Base-by-base conservation (phyloP, 2,329 filamentous ascomycete genomes). In the Colletotrichum aenigma region DNA sequence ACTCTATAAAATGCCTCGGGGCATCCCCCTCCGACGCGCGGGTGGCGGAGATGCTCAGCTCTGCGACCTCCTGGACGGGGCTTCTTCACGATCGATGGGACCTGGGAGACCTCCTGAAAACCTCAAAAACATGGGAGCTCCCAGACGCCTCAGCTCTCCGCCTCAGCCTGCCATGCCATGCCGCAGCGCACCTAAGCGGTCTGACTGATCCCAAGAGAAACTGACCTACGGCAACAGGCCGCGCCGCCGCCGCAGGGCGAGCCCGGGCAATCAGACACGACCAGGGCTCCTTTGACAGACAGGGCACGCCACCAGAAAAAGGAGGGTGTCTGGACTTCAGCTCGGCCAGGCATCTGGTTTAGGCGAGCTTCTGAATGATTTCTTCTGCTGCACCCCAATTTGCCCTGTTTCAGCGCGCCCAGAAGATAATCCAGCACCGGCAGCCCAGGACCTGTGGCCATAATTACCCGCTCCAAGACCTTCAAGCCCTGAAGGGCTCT, bases 381-480 rank as follows among this genome's bases (percentile, higher is more conserved):
- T 66, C 68, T 56, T 55, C 52, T 9, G 24, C 28, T 58, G 60
- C 30, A 65, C 28, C 58, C 68, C 60, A 65, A 71, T 28, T 28
- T 64, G 70, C 48, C 34, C 28, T 67, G 70, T 73, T 68, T 65
- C 58, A 64, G n/a, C 38, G 26, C 56, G 73, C 73, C 70, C 34
- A 73, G 73, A 75, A 38, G 32, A 68, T 21, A 30, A 48, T 65
- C 70, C 58, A 73, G 64, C 34, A 28, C 56, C 58, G 70, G 28
- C 56, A 48, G 30, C 43, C 60, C 43, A 52, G 43, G 30, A 30
- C n/a, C 12, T 34, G 60, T 70, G 58, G 58, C 34, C 66, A 70
- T 52, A 30, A 66, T 24, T n/a, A 70, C n/a, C 48, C 21, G 58
- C 18, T 61, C 58, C 58, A 62, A 62, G 58, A 52, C 43, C 13